phyloP scores from a whole-genome alignment of 164 flowering plant species.

The Tinospora cordifolia region DNA sequence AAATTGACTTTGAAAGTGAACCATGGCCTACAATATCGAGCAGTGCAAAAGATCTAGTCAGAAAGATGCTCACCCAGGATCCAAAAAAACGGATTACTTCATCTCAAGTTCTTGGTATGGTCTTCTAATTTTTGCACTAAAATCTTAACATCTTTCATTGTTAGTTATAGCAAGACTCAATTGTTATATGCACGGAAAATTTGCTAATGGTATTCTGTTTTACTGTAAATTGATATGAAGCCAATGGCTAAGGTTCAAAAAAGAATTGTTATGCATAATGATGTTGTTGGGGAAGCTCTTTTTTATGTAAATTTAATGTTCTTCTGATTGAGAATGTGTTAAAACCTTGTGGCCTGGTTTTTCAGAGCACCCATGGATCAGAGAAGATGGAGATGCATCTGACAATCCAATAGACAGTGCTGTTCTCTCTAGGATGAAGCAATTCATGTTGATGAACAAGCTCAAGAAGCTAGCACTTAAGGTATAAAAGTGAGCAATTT shows the following conservation, averaged over 20 bases:
- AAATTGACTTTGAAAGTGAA: constrained; percentile 56
- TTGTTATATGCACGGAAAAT: no score
- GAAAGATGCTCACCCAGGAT: constrained; percentile 72
- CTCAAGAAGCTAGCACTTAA: constrained; percentile 85
- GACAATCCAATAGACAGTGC: constrained; percentile 90
- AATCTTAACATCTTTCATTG: no score
- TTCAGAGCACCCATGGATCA: constrained; percentile 88
- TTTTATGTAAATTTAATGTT: neutral
- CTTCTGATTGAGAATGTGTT: neutral
- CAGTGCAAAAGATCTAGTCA: constrained; percentile 76
- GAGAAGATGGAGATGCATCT: constrained; percentile 83
- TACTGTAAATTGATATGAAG: no score
- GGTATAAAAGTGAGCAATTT: constrained; percentile 27
- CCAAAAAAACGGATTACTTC: constrained; percentile 72
- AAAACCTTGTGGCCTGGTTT: neutral
- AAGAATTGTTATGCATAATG: no score
- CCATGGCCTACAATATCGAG: constrained; percentile 82
- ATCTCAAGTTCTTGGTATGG: constrained; percentile 71
- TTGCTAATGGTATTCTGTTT: no score
- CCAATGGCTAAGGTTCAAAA: no score
- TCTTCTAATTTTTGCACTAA: no score
- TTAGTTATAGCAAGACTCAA: no score
- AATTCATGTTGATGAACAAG: constrained; percentile 94
- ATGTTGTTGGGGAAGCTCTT: no score
- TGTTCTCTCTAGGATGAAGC: constrained; percentile 87